Evolutionary conservation across 1,284 basidiomycete species (phyloP).

Genomic region (Laetiporus sulphureus): DNA sequence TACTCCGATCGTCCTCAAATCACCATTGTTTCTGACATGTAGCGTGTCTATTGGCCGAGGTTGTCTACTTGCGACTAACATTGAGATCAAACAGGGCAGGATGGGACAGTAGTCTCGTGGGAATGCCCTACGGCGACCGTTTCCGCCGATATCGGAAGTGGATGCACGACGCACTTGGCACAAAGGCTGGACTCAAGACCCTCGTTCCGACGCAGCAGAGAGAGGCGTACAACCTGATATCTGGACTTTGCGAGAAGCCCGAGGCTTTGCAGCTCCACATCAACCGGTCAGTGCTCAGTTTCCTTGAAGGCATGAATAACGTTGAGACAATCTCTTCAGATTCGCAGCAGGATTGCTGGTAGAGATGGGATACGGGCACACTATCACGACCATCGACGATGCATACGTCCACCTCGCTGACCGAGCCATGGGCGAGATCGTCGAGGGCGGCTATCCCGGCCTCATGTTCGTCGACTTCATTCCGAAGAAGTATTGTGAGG

Average conservation of each 20-base stretch:
- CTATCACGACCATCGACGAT: background rate
- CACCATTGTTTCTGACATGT: slow-evolving; percentile 9
- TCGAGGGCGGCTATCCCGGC: background rate
- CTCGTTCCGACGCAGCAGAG: too few species aligned
- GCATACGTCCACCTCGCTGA: background rate
- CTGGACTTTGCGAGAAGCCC: background rate
- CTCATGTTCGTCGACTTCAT: background rate
- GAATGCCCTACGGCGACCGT: background rate
- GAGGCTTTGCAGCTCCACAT: background rate
- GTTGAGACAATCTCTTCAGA: background rate
- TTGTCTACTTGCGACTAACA: background rate
- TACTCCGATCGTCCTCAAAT: slow-evolving; percentile 14
- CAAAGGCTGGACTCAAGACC: too few species aligned
- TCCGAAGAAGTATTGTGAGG: background rate
- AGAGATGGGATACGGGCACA: background rate
- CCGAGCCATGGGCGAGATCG: background rate
- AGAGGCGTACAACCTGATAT: too few species aligned
- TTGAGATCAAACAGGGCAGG: background rate
- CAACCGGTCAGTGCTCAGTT: background rate
- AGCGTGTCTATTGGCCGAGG: background rate
- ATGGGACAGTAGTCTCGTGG: background rate
- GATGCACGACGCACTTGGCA: background rate
- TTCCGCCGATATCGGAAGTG: background rate
- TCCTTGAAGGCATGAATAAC: background rate
- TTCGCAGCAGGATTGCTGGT: background rate